phyloP scores from a whole-genome alignment of 192 early-diverging fungal genomes.

The Lunasporangiospora selenospora region DNA sequence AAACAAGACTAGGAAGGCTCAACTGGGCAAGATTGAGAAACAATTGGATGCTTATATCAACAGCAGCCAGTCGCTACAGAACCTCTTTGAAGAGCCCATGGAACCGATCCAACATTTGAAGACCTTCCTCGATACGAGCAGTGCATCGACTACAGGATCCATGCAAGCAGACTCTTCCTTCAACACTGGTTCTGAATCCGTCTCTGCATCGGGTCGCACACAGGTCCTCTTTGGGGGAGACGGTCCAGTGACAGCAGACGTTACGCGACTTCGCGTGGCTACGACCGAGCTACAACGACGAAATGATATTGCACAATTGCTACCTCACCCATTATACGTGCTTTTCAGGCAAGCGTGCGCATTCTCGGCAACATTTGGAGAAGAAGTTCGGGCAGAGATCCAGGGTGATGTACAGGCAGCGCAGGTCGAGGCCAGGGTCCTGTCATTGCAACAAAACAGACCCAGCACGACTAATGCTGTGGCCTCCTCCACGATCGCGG shows the following conservation, averaged over 20 bases:
- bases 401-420: conserved; percentile 21
- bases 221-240: too few relatives aligned
- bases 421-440: conserved; percentile 16
- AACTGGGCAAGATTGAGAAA: conserved; percentile 25
- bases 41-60: conserved; percentile 28
- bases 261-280: conserved; percentile 8
- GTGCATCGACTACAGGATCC: too few relatives aligned
- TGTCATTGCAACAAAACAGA: conserved; percentile 2
- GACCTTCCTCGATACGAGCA: neutral
- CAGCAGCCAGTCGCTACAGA: conserved; percentile 22
- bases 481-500: neutral
- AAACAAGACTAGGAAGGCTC: conserved; percentile 27
- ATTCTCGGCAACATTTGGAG: conserved; percentile 20
- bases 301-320: conserved; percentile 19
- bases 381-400: conserved; percentile 24
- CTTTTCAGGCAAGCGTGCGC: conserved; percentile 24
- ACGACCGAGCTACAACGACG: conserved; percentile 12
- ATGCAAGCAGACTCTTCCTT: too few relatives aligned
- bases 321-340: conserved; percentile 21
- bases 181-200: too few relatives aligned
- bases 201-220: too few relatives aligned
- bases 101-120: neutral
- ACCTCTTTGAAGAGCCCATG: conserved; percentile 28
- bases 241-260: too few relatives aligned
- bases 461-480: neutral